Percentiles rank a stretch among this genome's conserved stretches.
Evolutionary conservation across 768 basidiomycete genomes (phyloP).

Genomic region (Boletus fagicola): DNA sequence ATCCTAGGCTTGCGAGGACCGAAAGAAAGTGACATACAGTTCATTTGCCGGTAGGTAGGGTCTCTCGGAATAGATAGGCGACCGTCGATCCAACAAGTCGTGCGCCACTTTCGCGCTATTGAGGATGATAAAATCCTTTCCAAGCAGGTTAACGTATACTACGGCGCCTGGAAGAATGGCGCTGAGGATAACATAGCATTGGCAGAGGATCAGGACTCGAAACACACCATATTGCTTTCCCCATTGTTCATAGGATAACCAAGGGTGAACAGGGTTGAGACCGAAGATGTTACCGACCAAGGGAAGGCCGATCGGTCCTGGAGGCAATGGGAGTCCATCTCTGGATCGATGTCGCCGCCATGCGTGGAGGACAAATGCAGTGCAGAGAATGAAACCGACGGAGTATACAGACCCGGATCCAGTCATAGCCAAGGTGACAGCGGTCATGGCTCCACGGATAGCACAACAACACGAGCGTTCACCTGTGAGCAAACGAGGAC

Average conservation of each 20-base stretch:
- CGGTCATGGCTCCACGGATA: too few species aligned
- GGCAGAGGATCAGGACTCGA: neutral
- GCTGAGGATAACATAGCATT: neutral
- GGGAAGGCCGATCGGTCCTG: constrained; percentile 50
- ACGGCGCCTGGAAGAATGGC: constrained; percentile 18
- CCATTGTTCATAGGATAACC: constrained; percentile 36
- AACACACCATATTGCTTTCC: constrained; percentile 32
- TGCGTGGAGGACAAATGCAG: neutral
- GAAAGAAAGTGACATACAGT: constrained; percentile 13
- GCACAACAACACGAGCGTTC: neutral
- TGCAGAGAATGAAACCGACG: constrained; percentile 3
- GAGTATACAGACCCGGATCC: constrained; percentile 2
- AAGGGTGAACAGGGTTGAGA: constrained; percentile 25
- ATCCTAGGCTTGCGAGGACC: neutral
- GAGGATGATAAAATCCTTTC: constrained; percentile 30
- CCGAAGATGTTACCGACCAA: constrained; percentile 26
- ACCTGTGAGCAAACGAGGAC: neutral
- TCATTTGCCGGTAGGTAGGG: constrained; percentile 24
- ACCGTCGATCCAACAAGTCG: constrained; percentile 28
- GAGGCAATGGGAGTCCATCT: constrained; percentile 38
- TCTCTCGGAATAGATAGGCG: constrained; percentile 27
- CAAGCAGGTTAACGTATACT: constrained; percentile 28
- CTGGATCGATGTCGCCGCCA: constrained; percentile 18
- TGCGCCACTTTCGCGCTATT: constrained; percentile 22
- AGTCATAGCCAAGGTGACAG: neutral